Conservation (phyloP, 225 moss, liverwort and hornwort genomes). For the Ulota crispa region DNA sequence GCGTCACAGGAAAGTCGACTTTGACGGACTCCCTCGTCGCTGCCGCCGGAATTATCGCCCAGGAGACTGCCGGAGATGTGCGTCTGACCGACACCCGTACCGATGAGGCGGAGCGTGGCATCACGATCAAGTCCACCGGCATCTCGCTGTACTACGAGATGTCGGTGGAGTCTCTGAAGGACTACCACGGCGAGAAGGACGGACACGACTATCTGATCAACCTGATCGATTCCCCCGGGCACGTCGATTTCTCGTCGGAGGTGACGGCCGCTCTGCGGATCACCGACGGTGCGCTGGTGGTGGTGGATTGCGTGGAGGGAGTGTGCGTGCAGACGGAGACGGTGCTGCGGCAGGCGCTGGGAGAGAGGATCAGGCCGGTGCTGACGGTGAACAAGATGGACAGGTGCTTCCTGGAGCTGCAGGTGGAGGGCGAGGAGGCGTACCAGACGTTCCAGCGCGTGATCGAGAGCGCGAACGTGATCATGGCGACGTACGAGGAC, state of each 20-base stretch:
- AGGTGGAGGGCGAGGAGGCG: slow-evolving; percentile 49
- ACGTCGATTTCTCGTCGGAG: slow-evolving; percentile 50
- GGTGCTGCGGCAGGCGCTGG: slow-evolving; percentile 42
- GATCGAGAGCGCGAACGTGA: slow-evolving; percentile 60
- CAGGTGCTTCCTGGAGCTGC: slow-evolving; percentile 42
- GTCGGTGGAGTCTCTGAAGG: slow-evolving; percentile 32
- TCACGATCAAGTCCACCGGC: slow-evolving; percentile 58
- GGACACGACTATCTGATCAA: slow-evolving; percentile 50
- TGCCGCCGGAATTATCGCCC: slow-evolving; percentile 56
- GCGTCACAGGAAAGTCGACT: slow-evolving; percentile 41
- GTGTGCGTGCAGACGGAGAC: slow-evolving; percentile 47
- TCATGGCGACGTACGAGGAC: slow-evolving; percentile 67
- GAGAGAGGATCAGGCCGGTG: slow-evolving; percentile 42
- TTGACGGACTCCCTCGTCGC: slow-evolving; percentile 48
- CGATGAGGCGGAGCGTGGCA: slow-evolving; percentile 58
- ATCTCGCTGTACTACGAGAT: slow-evolving; percentile 60
- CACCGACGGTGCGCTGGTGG: slow-evolving; percentile 48
- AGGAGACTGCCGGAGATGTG: slow-evolving; percentile 51
- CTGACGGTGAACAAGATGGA: slow-evolving; percentile 52
- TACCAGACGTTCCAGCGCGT: slow-evolving; percentile 66
- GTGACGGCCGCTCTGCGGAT: slow-evolving; percentile 53
- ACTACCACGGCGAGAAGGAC: slow-evolving; percentile 53
- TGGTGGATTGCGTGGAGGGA: slow-evolving; percentile 47
- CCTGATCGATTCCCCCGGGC: slow-evolving; percentile 51
- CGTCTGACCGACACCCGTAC: slow-evolving; percentile 52